Evolutionary conservation across 169 alveolate genomes (phyloP), one percentile per base, ranked within the genome.

Genomic region (Eimeria praecox): DNA sequence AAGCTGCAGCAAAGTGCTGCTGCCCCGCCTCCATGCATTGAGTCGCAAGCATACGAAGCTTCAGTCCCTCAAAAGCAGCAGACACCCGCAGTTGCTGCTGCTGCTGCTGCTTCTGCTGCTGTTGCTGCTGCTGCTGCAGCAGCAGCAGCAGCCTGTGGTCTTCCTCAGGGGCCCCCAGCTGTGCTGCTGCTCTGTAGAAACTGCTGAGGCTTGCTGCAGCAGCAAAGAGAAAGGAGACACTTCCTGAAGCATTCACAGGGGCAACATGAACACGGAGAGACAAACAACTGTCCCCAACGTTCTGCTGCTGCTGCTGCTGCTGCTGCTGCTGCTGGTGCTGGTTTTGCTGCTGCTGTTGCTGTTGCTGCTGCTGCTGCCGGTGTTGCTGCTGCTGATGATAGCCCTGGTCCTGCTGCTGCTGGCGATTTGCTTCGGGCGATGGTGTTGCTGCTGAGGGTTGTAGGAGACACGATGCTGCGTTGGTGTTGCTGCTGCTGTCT

Each of bases 331-430:
- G 75, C 33, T 62, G 38, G n/a, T n/a, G n/a, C n/a, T n/a, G n/a
- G n/a, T n/a, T n/a, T n/a, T n/a, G n/a, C n/a, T n/a, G n/a, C n/a
- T 62, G 75, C 27, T 62, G 75, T 38, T 73, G 49, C 83, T 33
- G 83, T 46, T 38, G 40, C 83, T 73, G 83, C 49, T 73, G 83
- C 83, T 5, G 56, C 30, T 8, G 59, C 27, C 40, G 86, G 5
- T 75, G 56, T 59, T 35, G 52, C 87, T 0, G 10, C 3, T 80
- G 69, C 69, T 80, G 89, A 35, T 44, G 69, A 64, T 80, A 18
- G 27, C 46, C 46, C 89, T 80, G 89, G 46, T 80, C 69, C 77
- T 83, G 91, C 77, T 83, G 77, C 77, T 83, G 77, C 56, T 49
- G 46, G 54, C 54, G 52, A 30, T 49, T 83, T 33, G 59, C 30